phyloP scores from a whole-genome alignment of 768 basidiomycete species.

The Lactarius indigo region DNA sequence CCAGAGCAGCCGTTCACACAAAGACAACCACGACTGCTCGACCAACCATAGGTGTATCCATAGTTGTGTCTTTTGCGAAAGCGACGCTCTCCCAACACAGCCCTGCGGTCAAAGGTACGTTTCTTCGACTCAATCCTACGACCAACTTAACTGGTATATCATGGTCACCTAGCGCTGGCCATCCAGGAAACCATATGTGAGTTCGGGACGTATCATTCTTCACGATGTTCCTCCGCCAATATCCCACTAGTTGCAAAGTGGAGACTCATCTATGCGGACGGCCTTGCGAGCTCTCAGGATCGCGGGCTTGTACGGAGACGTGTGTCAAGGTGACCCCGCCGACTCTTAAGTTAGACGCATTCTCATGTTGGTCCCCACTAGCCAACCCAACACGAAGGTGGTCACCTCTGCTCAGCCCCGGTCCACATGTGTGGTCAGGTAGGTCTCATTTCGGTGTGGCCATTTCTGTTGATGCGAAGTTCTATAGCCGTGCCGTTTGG shows the following conservation, averaged over 20 bases:
- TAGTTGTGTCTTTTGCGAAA: slow-evolving; percentile 41
- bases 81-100: slow-evolving; percentile 29
- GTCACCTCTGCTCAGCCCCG: slow-evolving; percentile 52
- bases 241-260: slow-evolving; percentile 40
- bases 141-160: background rate
- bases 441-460: background rate
- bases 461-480: slow-evolving; percentile 22
- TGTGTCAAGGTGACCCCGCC: slow-evolving; percentile 32
- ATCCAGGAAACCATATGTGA: slow-evolving; percentile 52
- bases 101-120: slow-evolving; percentile 48
- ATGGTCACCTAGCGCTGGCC: slow-evolving; percentile 48
- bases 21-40: slow-evolving; percentile 44
- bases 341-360: slow-evolving; percentile 31
- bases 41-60: slow-evolving; percentile 46
- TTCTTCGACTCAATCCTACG: background rate
- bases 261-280: slow-evolving; percentile 49
- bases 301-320: slow-evolving; percentile 42
- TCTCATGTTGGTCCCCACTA: background rate
- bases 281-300: slow-evolving; percentile 42
- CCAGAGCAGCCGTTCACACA: slow-evolving; percentile 41
- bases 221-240: background rate
- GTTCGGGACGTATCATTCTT: slow-evolving; percentile 11
- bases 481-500: slow-evolving; percentile 9
- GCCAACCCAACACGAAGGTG: slow-evolving; percentile 31
- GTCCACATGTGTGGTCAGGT: slow-evolving; percentile 56